Base-by-base conservation (phyloP, 176 grass and related monocot species). In the Echinochloa phyllopogon region DNA sequence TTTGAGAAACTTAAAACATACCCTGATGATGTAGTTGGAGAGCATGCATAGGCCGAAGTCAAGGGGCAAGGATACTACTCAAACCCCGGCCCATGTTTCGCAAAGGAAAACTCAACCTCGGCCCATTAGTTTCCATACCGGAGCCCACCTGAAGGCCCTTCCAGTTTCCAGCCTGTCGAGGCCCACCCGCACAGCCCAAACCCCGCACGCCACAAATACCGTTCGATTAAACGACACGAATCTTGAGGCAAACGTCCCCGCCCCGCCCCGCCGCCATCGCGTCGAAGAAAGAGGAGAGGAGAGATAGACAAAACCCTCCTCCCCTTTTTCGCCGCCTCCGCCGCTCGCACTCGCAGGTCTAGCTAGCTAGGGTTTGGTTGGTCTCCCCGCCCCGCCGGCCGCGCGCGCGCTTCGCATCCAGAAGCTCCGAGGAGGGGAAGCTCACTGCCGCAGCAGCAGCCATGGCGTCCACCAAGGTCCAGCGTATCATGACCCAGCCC, bases 381-480 rank as follows among this genome's bases (percentile, higher is more conserved):
- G 3, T 56, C 42, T 60, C 69, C 10, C 56, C 53, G 62, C 24
- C 68, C 53, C 64, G n/a, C 75, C 17, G n/a, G n/a, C n/a, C n/a
- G 29, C 74, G 42, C 63, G 55, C 57, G 37, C 25, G 20, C 51
- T 55, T 15, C 21, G 29, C 23, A 17, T 72, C 56, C 74, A 70
- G 55, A 78, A 78, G 56, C 82, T 29, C n/a, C 63, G 43, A 74
- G 21, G 20, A 64, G 27, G 41, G 63, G 37, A 43, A 39, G 73
- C 41, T n/a, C 17, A 33, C 57, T 38, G 43, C 67, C 53, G 66
- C 62, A 3, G 52, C 29, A 42, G 76, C 79, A 84, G 84, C 91
- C 88, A 99, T 99, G 96, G 97, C 97, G 86, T 99, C 97, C 66
- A 96, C 97, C 40, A 99, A 99, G 78, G 97, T 99, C 37, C 97